phyloP scores from a whole-genome alignment of 495 filamentous ascomycete species.

The Penicillium cinerascens region DNA sequence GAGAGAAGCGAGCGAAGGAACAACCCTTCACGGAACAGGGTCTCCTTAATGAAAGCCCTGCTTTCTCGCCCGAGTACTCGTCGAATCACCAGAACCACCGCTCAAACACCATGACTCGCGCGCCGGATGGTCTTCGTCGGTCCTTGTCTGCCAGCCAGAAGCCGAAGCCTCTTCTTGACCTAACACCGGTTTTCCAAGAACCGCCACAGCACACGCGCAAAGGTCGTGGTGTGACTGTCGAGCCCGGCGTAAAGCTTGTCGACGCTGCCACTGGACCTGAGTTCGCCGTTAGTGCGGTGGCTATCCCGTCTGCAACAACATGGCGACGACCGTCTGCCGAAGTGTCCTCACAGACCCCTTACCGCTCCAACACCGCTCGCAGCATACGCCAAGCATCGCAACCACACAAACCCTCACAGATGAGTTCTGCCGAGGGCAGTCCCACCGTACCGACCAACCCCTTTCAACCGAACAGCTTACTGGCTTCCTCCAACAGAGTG shows the following conservation, averaged over 20 bases:
- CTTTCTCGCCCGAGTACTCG: conserved; percentile 8
- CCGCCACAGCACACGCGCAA: conserved; percentile 66
- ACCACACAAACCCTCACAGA: conserved; percentile 10
- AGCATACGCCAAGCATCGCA: conserved; percentile 21
- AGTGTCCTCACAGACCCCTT: conserved; percentile 20
- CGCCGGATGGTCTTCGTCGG: conserved; percentile 27
- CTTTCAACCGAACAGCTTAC: conserved; percentile 38
- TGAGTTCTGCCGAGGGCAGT: conserved; percentile 15
- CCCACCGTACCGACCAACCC: conserved; percentile 20
- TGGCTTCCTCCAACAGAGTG: conserved; percentile 27
- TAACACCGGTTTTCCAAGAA: conserved; percentile 70
- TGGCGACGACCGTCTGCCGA: conserved; percentile 43
- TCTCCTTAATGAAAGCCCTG: conserved; percentile 15
- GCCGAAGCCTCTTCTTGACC: conserved; percentile 68
- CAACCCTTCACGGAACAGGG: conserved; percentile 24
- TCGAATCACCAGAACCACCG: conserved; percentile 33
- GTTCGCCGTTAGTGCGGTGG: conserved; percentile 34
- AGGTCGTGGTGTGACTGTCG: conserved; percentile 64
- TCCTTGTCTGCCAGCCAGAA: conserved; percentile 31
- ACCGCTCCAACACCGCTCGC: conserved; percentile 31
- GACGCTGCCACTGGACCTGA: conserved; percentile 62
- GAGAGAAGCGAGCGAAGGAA: conserved; percentile 30
- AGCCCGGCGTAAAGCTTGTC: conserved; percentile 58
- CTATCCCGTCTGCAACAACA: conserved; percentile 50
- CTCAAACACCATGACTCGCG: conserved; percentile 36